Percentiles rank a stretch among this genome's conserved stretches.
Evolutionary conservation across 441 rosid genomes (phyloP).

Genomic region (Gossypium trilobum): DNA sequence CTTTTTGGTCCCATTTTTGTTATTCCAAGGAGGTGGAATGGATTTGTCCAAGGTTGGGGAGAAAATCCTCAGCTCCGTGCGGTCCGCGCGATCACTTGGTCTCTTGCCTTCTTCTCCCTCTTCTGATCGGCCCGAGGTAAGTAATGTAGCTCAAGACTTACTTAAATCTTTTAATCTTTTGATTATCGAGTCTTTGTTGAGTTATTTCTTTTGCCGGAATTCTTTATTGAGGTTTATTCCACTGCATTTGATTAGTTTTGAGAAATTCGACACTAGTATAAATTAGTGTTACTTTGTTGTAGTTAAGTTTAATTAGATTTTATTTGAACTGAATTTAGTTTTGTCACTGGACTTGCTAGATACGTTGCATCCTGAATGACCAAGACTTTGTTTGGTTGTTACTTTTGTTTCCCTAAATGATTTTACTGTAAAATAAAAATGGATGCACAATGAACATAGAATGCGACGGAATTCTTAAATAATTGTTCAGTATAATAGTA

Average conservation of each 20-base stretch:
- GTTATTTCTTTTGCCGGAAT: neutral
- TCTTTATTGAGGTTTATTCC: neutral
- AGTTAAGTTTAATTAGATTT: slow-evolving; percentile 7
- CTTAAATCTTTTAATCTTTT: slow-evolving; percentile 11
- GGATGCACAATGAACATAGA: neutral
- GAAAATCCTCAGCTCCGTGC: slow-evolving; percentile 80
- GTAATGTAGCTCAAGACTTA: neutral
- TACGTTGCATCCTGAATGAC: neutral
- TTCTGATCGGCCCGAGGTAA: slow-evolving; percentile 85
- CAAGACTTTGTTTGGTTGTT: neutral
- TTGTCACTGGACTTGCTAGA: neutral
- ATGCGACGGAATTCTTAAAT: neutral
- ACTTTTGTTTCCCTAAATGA: neutral
- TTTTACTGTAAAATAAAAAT: neutral
- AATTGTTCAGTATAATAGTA: neutral
- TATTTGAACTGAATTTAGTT: slow-evolving; percentile 4
- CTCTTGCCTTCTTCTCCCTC: slow-evolving; percentile 49
- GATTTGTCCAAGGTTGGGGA: slow-evolving; percentile 90
- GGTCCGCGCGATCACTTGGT: slow-evolving; percentile 77
- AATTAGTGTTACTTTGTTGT: neutral
- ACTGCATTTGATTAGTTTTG: neutral
- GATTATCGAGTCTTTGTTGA: neutral
- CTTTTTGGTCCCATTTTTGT: slow-evolving; percentile 58
- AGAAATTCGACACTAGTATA: neutral
- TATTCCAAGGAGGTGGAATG: slow-evolving; percentile 37